Evolutionary conservation across 208 protist genomes (phyloP), one percentile per base, ranked within the genome.

Genomic region (Acanthamoeba castellanii): DNA sequence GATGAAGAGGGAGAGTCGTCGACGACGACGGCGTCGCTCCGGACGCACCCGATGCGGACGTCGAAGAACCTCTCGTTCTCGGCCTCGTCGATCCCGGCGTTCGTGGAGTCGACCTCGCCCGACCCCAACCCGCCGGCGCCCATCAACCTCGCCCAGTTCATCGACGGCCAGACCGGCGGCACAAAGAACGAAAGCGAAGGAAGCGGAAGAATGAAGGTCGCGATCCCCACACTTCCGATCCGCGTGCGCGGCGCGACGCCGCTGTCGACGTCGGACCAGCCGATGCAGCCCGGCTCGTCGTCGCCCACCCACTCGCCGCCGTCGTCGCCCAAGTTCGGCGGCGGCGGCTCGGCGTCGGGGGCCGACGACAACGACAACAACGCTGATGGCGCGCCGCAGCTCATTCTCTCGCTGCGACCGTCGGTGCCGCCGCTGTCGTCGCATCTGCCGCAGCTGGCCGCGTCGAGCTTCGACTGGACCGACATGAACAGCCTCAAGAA

Each of bases 391-490:
- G 32, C 37, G 20, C 74, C 74, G 34, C 9, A 7, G 37, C 37
- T 82, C 34, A n/a, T 82, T 32, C 74, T 82, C 9, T 82, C 74
- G 42, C 74, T 82, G 47, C 74, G 74, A 3, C 74, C 74, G 7
- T 82, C 74, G 34, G 42, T 82, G 30, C 74, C 74, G 34, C 34
- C 74, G 42, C 37, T 82, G 6, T 11, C 74, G 18, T 82, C 74
- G 14, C 74, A 37, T 6, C 42, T 82, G 47, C 74, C 74, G 9
- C 74, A 82, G 42, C 74, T 82, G 11, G 74, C 11, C 30, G 30
- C 74, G 34, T 82, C 74, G 20, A 47, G 8, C 20, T 90, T 90
- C 30, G 82, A 90, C 82, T 90, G 47, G 47, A 68, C 52, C 27
- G 57, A 68, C 52, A 90, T 70, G 47, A 30, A 66, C 27, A 37